A percentile compares a stretch with the other conserved stretches of the same genome.
Conservation (phyloP, 345 rosid genomes). For the Gossypium stocksii region DNA sequence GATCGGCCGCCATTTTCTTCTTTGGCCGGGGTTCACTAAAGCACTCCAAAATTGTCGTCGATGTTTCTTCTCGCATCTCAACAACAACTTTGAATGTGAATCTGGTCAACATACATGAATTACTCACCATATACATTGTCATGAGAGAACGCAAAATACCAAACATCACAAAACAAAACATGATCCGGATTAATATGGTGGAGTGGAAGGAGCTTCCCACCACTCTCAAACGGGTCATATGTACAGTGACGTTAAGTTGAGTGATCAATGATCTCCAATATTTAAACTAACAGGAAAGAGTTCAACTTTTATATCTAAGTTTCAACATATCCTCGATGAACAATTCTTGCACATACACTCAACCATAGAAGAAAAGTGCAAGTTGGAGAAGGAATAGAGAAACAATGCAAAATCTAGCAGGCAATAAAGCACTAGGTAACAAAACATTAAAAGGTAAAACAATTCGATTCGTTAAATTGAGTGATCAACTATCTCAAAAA, state of each 20-base stretch:
- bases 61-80: constrained; percentile 25
- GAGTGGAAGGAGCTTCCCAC: not conserved
- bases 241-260: not conserved
- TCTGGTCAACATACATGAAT: constrained; percentile 24
- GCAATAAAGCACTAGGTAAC: too few species aligned
- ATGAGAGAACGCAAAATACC: not conserved
- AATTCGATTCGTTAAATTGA: too few species aligned
- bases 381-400: too few species aligned
- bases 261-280: not conserved
- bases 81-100: constrained; percentile 39
- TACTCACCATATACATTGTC: not conserved
- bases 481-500: too few species aligned
- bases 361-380: too few species aligned
- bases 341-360: too few species aligned
- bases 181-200: not conserved
- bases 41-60: constrained; percentile 36
- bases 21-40: constrained; percentile 32
- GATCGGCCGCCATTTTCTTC: constrained; percentile 58
- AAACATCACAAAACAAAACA: not conserved
- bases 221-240: not conserved
- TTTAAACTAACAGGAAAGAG: not conserved
- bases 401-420: too few species aligned
- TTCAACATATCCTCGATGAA: not conserved
- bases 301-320: not conserved
- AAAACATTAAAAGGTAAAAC: too few species aligned